A percentile compares a stretch with the other conserved stretches of the same genome.
Conservation (phyloP, 148 eudicot species). For the Rhododendron ferrugineum region DNA sequence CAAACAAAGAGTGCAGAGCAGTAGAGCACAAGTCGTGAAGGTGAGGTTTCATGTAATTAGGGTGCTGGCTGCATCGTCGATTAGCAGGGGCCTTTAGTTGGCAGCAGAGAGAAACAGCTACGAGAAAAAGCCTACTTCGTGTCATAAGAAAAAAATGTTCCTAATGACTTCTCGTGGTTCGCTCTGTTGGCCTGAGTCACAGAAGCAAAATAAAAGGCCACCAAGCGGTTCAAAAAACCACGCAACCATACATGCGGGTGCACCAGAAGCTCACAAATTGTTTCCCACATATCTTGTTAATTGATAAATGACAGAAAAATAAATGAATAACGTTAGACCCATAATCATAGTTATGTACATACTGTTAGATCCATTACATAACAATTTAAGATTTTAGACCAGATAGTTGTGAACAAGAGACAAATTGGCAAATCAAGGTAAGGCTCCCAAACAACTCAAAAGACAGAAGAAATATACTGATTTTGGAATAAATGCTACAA, state of each 20-base stretch:
- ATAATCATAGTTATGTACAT: no score
- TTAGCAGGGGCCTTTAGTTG: conserved; percentile 46
- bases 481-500: no score
- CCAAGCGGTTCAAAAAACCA: no score
- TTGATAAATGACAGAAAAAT: no score
- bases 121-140: conserved; percentile 51
- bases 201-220: conserved; percentile 44
- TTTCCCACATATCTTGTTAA: conserved; percentile 71
- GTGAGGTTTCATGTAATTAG: conserved; percentile 46
- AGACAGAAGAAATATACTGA: no score
- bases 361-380: no score
- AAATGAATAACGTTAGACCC: no score
- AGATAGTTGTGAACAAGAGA: no score
- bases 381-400: no score
- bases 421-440: no score
- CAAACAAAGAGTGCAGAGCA: conserved; percentile 40
- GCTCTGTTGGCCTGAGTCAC: conserved; percentile 25
- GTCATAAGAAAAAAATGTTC: conserved; percentile 41
- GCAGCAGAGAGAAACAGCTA: conserved; percentile 62
- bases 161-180: conserved; percentile 25
- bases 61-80: conserved; percentile 37
- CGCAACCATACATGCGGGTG: no score
- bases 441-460: no score
- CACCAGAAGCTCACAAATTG: conserved; percentile 40
- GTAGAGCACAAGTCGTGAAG: conserved; percentile 47